Evolutionary conservation across 768 basidiomycete species (phyloP).

Genomic region (Suillus cothurnatus): DNA sequence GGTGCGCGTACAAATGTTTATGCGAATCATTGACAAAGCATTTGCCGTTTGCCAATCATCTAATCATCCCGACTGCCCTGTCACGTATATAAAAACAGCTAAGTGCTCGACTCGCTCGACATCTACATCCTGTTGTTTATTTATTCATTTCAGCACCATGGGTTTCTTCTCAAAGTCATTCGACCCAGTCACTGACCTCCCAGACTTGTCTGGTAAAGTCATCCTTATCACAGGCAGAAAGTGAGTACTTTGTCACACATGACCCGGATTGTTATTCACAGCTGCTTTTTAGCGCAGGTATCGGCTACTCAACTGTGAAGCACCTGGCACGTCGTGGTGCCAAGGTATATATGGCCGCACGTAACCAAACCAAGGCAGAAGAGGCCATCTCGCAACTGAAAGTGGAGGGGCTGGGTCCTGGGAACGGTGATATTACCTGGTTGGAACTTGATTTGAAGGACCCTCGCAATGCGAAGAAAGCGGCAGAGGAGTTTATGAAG

Average conservation of each 20-base stretch:
- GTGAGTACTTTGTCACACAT: constrained; percentile 30
- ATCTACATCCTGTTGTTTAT: neutral
- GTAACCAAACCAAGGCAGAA: constrained; percentile 46
- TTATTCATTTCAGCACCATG: constrained; percentile 6
- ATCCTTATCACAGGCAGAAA: constrained; percentile 60
- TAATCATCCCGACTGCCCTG: too few relatives aligned
- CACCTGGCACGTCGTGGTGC: constrained; percentile 56
- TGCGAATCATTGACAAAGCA: too few relatives aligned
- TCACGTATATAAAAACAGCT: too few relatives aligned
- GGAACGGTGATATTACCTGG: constrained; percentile 50
- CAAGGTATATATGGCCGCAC: constrained; percentile 60
- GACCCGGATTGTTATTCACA: neutral
- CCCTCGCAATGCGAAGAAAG: constrained; percentile 46
- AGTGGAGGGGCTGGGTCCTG: constrained; percentile 43
- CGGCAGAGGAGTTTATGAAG: constrained; percentile 51
- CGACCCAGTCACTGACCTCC: constrained; percentile 42
- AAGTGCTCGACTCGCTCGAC: neutral
- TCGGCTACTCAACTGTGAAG: constrained; percentile 53
- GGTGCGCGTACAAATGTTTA: too few relatives aligned
- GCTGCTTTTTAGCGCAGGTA: constrained; percentile 38
- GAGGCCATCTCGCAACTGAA: constrained; percentile 51
- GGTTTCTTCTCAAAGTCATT: constrained; percentile 32
- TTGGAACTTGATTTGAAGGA: constrained; percentile 54
- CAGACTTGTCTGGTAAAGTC: constrained; percentile 53
- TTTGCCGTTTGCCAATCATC: too few relatives aligned